A percentile compares a stretch with the other conserved stretches of the same genome.
Conservation (phyloP, 2,329 filamentous ascomycete genomes). For the Westerdykella sp. region DNA sequence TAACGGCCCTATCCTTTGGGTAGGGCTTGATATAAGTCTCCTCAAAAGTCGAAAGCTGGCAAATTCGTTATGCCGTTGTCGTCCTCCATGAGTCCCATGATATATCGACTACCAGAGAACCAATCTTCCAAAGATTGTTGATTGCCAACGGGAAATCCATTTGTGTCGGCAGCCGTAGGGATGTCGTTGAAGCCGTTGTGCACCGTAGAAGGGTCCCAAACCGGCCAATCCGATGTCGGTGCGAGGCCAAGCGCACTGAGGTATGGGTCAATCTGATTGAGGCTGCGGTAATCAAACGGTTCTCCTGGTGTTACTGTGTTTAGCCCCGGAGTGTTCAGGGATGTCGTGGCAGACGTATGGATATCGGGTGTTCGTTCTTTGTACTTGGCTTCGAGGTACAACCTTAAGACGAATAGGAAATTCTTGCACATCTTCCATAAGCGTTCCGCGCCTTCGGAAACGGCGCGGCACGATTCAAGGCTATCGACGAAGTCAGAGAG, state of each 20-base stretch:
- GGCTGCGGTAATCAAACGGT: conserved; percentile 19
- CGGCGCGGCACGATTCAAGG: conserved; percentile 46
- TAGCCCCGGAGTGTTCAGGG: neutral
- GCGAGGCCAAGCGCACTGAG: conserved; percentile 59
- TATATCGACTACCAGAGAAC: conserved; percentile 60
- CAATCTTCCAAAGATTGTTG: conserved; percentile 54
- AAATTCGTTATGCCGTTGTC: conserved; percentile 40
- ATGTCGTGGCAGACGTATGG: neutral
- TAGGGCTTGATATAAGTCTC: too few relatives aligned
- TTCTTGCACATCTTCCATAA: conserved; percentile 58
- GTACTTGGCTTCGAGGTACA: conserved; percentile 57
- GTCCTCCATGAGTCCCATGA: conserved; percentile 60
- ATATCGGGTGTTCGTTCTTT: conserved; percentile 33
- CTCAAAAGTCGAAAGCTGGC: neutral
- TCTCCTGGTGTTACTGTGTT: conserved; percentile 1
- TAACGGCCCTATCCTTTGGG: too few relatives aligned
- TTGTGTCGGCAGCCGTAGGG: conserved; percentile 4
- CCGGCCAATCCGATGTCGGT: conserved; percentile 33
- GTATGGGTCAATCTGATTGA: conserved; percentile 55
- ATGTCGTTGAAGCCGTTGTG: conserved; percentile 6
- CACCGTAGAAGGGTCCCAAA: conserved; percentile 9
- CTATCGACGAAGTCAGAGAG: conserved; percentile 54
- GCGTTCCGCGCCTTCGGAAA: conserved; percentile 55
- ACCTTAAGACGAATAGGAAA: conserved; percentile 54
- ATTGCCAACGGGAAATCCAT: conserved; percentile 11